phyloP scores from a whole-genome alignment of 2,329 filamentous ascomycete species.

The Cercospora sojina region DNA sequence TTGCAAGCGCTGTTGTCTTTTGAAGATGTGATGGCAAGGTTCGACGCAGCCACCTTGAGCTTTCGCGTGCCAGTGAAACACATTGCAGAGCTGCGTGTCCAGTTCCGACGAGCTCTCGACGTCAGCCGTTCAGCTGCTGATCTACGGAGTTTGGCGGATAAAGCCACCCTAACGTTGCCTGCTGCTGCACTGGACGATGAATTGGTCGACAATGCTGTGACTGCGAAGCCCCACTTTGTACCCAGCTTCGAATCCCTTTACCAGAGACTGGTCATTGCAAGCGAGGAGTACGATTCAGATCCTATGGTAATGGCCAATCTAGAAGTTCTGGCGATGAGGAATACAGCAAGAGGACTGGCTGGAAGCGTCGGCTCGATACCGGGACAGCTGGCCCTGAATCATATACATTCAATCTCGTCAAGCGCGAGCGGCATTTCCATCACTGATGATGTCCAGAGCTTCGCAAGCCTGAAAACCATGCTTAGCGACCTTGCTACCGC shows the following conservation, averaged over 20 bases:
- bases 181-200: constrained; percentile 6
- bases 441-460: background rate
- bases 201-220: constrained; percentile 8
- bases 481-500: constrained; percentile 18
- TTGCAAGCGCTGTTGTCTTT: constrained; percentile 44
- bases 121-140: constrained; percentile 19
- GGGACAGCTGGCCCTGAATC: background rate
- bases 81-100: constrained; percentile 29
- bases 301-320: constrained; percentile 8
- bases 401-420: constrained; percentile 17
- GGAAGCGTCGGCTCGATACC: background rate
- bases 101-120: constrained; percentile 29
- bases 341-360: constrained; percentile 8
- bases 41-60: constrained; percentile 40
- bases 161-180: constrained; percentile 22
- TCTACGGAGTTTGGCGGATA: constrained; percentile 23
- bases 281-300: background rate
- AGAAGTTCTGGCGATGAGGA: constrained; percentile 21
- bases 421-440: background rate
- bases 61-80: constrained; percentile 30
- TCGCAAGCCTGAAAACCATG: background rate
- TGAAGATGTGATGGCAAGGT: constrained; percentile 47
- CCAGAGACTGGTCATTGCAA: constrained; percentile 33
- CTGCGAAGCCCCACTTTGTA: constrained; percentile 45
- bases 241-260: constrained; percentile 49